Conservation (phyloP, 768 basidiomycete genomes). For the Russula lepida region DNA sequence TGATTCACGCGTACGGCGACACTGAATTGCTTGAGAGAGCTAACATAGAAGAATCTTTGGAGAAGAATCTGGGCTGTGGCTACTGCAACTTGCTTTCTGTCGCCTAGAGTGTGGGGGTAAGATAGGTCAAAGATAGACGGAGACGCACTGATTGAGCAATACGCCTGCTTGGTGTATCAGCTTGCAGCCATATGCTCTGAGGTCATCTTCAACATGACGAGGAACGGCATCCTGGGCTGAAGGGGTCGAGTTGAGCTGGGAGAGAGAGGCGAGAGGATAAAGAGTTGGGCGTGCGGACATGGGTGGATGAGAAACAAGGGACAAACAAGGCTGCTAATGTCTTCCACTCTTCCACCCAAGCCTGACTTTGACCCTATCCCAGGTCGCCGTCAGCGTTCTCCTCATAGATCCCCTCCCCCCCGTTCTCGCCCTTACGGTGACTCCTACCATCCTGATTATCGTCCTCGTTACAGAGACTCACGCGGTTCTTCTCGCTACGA, state of each 20-base stretch:
- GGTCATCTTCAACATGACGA: constrained; percentile 72
- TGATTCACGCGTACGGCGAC: constrained; percentile 58
- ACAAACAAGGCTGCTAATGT: constrained; percentile 19
- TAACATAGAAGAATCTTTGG: constrained; percentile 94
- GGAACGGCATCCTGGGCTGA: constrained; percentile 80
- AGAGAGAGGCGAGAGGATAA: constrained; percentile 75
- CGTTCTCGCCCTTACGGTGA: constrained; percentile 14
- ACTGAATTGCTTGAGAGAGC: constrained; percentile 90
- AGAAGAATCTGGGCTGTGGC: constrained; percentile 95
- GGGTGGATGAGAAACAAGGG: constrained; percentile 18
- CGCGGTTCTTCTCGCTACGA: constrained; percentile 14
- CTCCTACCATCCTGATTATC: constrained; percentile 6
- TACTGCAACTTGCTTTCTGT: constrained; percentile 93
- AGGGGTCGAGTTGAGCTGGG: constrained; percentile 72
- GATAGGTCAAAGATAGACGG: background rate
- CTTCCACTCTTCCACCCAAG: constrained; percentile 29
- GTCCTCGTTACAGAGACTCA: constrained; percentile 11
- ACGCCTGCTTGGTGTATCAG: constrained; percentile 93
- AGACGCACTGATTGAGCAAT: constrained; percentile 74
- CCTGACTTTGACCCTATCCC: constrained; percentile 27
- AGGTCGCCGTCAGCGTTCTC: constrained; percentile 22
- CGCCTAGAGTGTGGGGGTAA: background rate
- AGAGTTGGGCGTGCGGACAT: constrained; percentile 27
- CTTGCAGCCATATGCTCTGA: constrained; percentile 87
- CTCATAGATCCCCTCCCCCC: constrained; percentile 12